These are phyloP conservation scores for Macrotyloma uniflorum DNA, from an alignment of 306 rosid species.

Conservation along the genomic window DNA sequence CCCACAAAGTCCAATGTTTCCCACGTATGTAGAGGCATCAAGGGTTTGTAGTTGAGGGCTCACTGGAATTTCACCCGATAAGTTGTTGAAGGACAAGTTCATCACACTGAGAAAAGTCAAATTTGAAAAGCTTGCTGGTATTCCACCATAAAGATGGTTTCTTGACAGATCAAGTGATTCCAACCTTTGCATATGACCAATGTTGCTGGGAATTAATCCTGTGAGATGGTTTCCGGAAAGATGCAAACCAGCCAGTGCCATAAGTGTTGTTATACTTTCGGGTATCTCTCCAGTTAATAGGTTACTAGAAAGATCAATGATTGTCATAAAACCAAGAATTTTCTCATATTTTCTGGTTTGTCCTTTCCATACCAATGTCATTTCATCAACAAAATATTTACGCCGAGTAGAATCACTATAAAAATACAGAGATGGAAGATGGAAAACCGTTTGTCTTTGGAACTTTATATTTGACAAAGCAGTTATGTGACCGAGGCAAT, in stretches of 20 bases:
- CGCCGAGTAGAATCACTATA: too few species aligned
- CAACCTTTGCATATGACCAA: constrained; percentile 34
- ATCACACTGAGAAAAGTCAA: not conserved
- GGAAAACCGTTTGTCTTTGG: not conserved
- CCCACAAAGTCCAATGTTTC: constrained; percentile 41
- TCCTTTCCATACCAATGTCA: constrained; percentile 40
- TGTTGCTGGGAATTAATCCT: constrained; percentile 38
- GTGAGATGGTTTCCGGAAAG: constrained; percentile 40
- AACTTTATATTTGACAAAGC: not conserved
- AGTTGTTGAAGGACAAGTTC: constrained; percentile 15
- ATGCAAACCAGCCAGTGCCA: constrained; percentile 34
- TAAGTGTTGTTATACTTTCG: constrained; percentile 24
- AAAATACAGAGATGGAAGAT: too few species aligned
- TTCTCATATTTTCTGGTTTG: constrained; percentile 33
- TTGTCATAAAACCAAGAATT: constrained; percentile 31
- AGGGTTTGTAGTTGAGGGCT: constrained; percentile 34
- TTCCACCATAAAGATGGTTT: constrained; percentile 13
- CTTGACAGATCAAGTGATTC: constrained; percentile 41
- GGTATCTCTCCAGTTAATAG: constrained; percentile 42
- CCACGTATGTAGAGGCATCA: constrained; percentile 5
- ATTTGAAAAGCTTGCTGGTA: constrained; percentile 13
- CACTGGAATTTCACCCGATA: constrained; percentile 18
- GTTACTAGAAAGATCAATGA: constrained; percentile 49
- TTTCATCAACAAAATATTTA: not conserved
- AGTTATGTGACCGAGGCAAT: not conserved